phyloP scores from a whole-genome alignment of 2,329 filamentous ascomycete genomes.

The Pyricularia sp. region DNA sequence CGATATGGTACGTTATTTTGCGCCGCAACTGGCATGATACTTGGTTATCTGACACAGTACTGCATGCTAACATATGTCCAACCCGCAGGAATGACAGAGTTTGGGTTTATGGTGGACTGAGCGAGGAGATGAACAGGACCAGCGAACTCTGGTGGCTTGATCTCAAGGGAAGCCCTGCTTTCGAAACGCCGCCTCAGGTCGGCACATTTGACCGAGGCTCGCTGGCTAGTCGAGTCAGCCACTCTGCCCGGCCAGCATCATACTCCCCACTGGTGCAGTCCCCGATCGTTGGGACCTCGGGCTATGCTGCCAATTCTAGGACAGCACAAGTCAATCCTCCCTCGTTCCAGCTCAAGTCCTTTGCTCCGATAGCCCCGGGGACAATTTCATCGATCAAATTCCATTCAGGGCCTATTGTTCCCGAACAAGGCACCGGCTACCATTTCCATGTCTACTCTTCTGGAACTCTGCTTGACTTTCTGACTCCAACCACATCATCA shows the following conservation, averaged over 20 bases:
- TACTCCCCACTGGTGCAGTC: constrained; percentile 37
- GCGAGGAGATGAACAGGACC: constrained; percentile 93
- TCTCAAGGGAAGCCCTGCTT: constrained; percentile 80
- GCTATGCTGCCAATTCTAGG: constrained; percentile 59
- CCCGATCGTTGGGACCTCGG: constrained; percentile 46
- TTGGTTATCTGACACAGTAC: not conserved
- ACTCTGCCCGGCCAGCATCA: constrained; percentile 38
- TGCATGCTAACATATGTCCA: not conserved
- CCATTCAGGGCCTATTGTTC: constrained; percentile 74
- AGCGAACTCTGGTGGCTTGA: constrained; percentile 98
- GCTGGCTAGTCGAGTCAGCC: constrained; percentile 25
- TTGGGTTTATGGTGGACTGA: constrained; percentile 94
- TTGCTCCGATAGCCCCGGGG: constrained; percentile 79
- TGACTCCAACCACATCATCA: constrained; percentile 83
- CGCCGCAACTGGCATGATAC: not conserved
- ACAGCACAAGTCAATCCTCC: constrained; percentile 58
- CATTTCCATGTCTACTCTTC: constrained; percentile 96
- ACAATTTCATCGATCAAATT: constrained; percentile 87
- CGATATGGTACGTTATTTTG: constrained; percentile 57
- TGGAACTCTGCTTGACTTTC: constrained; percentile 84
- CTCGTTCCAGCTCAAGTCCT: constrained; percentile 58
- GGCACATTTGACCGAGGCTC: constrained; percentile 36
- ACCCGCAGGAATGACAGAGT: constrained; percentile 58
- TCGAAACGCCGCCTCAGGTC: constrained; percentile 58
- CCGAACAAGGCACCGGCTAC: constrained; percentile 79